These are phyloP conservation scores for Lupinus albus DNA, from an alignment of 306 rosid genomes.

Conservation along the genomic window DNA sequence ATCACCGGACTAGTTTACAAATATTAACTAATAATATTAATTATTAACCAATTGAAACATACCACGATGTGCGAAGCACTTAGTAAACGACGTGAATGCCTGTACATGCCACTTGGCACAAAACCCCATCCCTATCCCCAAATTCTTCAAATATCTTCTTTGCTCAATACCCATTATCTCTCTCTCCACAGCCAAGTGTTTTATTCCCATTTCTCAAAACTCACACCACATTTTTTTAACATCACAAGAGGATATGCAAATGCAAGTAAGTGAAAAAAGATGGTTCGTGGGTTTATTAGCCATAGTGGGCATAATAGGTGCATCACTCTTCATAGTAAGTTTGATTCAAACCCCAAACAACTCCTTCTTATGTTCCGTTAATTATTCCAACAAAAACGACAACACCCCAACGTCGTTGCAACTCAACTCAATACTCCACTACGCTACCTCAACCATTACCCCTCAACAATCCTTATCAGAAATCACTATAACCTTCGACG, in stretches of 20 bases:
- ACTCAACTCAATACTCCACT: slow-evolving; percentile 67
- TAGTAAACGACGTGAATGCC: too few relatives aligned
- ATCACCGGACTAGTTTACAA: too few relatives aligned
- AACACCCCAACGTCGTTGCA: slow-evolving; percentile 36
- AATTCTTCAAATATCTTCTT: too few relatives aligned
- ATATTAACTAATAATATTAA: too few relatives aligned
- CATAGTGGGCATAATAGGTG: slow-evolving; percentile 49
- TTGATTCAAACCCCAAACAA: slow-evolving; percentile 39
- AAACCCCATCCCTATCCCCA: too few relatives aligned
- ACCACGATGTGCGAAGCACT: too few relatives aligned
- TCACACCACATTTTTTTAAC: too few relatives aligned
- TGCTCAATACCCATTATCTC: too few relatives aligned
- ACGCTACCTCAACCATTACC: slow-evolving; percentile 63
- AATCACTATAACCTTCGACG: slow-evolving; percentile 58
- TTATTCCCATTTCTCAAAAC: too few relatives aligned
- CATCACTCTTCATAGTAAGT: slow-evolving; percentile 43
- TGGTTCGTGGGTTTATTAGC: slow-evolving; percentile 23
- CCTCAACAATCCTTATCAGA: slow-evolving; percentile 71
- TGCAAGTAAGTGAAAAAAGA: slow-evolving; percentile 26
- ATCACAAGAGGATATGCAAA: not conserved
- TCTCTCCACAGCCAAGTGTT: too few relatives aligned
- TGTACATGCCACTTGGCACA: too few relatives aligned
- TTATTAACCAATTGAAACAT: too few relatives aligned
- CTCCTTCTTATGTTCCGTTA: slow-evolving; percentile 48
- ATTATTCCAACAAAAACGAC: not conserved